phyloP scores from a whole-genome alignment of 2,329 filamentous ascomycete genomes.

The Aspergillus sp. region DNA sequence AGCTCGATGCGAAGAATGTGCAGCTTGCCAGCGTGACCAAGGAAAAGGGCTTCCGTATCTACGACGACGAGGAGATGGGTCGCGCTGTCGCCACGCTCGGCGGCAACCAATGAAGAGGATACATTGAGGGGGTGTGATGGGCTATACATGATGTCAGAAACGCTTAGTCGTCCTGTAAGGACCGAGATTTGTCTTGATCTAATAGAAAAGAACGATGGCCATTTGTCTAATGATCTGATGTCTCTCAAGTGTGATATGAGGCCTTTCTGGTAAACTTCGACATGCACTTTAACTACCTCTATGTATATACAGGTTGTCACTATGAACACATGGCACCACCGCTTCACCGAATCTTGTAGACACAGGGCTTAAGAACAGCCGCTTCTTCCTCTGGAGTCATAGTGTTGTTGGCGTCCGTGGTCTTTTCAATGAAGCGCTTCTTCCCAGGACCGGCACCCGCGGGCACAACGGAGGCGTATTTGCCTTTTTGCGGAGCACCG shows the following conservation, averaged over 20 bases:
- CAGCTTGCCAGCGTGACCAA: slow-evolving; percentile 97
- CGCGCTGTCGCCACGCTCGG: slow-evolving; percentile 73
- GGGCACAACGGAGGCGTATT: slow-evolving; percentile 52
- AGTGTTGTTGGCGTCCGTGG: slow-evolving; percentile 54
- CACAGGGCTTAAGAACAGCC: slow-evolving; percentile 86
- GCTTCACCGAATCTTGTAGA: slow-evolving; percentile 81
- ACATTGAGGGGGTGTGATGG: slow-evolving; percentile 14
- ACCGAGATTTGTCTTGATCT: slow-evolving; percentile 19
- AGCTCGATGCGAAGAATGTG: slow-evolving; percentile 97
- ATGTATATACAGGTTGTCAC: slow-evolving; percentile 1
- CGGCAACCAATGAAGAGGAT: slow-evolving; percentile 40
- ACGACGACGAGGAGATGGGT: slow-evolving; percentile 96
- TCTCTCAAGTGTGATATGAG: not conserved
- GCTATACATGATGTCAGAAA: slow-evolving; percentile 14
- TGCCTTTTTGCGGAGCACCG: slow-evolving; percentile 68
- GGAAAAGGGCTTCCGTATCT: slow-evolving; percentile 98
- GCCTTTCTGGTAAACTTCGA: not conserved
- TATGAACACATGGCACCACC: not conserved
- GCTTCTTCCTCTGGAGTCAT: slow-evolving; percentile 60
- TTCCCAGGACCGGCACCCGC: slow-evolving; percentile 34
- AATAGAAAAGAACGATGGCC: slow-evolving; percentile 31
- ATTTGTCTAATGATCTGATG: slow-evolving; percentile 18
- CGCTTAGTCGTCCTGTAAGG: slow-evolving; percentile 13
- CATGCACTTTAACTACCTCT: not conserved
- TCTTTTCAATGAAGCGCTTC: slow-evolving; percentile 58